These are phyloP conservation scores for Leccinum ochraceum DNA, from an alignment of 768 basidiomycete species.

Conservation along the genomic window DNA sequence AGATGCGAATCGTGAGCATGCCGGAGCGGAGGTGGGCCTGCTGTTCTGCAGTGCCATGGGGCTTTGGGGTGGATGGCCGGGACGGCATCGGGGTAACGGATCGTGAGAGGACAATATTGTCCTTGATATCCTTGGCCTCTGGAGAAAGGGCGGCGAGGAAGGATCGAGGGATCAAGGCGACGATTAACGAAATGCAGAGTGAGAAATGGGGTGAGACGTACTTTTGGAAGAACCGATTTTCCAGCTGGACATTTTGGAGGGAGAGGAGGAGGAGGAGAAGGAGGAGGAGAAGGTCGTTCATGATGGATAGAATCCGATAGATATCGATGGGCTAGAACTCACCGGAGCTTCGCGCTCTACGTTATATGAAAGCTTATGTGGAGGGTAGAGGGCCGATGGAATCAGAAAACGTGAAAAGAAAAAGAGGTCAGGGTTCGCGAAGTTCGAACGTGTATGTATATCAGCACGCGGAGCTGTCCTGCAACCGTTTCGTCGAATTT, in stretches of 20 bases:
- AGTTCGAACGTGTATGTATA: background rate
- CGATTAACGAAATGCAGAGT: background rate
- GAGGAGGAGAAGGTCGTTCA: background rate
- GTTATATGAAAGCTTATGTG: no score
- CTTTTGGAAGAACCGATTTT: constrained; percentile 47
- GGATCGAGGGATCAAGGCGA: constrained; percentile 11
- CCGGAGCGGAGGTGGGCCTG: constrained; percentile 73
- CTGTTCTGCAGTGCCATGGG: constrained; percentile 48
- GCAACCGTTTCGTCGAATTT: no score
- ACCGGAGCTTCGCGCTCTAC: background rate
- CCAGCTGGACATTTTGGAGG: constrained; percentile 51
- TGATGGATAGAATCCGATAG: no score
- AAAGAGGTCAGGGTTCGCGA: background rate
- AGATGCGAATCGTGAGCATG: constrained; percentile 94
- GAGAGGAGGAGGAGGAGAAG: background rate
- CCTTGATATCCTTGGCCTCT: constrained; percentile 72
- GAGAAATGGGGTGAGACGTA: constrained; percentile 6
- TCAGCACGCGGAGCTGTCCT: no score
- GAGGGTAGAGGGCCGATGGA: background rate
- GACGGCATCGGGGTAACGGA: constrained; percentile 83
- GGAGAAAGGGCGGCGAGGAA: constrained; percentile 7
- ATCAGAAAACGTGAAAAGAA: background rate
- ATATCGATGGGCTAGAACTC: background rate
- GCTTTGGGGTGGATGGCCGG: constrained; percentile 75
- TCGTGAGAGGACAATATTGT: constrained; percentile 70